These are phyloP conservation scores for Paralagenidium karlingii DNA, from an alignment of 352 stramenopile species.

Conservation along the genomic window DNA sequence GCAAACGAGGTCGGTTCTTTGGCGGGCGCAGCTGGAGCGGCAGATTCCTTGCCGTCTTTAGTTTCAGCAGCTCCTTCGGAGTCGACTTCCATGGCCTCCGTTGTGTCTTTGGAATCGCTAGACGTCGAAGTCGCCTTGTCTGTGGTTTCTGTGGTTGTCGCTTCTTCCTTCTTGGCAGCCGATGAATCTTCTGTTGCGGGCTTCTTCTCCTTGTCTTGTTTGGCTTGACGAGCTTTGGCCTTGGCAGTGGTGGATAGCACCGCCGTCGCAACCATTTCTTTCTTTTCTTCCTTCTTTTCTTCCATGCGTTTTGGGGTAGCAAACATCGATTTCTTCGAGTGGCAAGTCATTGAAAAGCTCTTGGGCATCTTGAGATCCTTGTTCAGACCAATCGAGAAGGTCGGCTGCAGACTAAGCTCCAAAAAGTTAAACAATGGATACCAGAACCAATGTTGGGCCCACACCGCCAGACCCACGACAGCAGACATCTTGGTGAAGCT, in stretches of 20 bases:
- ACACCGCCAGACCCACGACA: conserved; percentile 94
- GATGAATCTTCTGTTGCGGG: conserved; percentile 6
- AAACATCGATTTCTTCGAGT: conserved; percentile 93
- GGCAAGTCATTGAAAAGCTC: conserved; percentile 88
- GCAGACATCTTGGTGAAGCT: conserved; percentile 95
- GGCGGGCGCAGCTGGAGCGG: conserved; percentile 37
- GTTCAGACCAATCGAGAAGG: conserved; percentile 94
- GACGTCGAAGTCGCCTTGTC: conserved; percentile 7
- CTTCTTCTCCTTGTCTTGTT: conserved; percentile 84
- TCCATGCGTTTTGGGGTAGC: conserved; percentile 96
- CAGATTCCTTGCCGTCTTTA: conserved; percentile 22
- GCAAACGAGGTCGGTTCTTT: conserved; percentile 91
- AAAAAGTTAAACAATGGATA: conserved; percentile 99
- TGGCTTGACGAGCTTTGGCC: conserved; percentile 88
- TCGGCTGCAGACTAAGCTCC: conserved; percentile 94
- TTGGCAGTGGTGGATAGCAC: conserved; percentile 97
- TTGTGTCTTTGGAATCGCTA: no score
- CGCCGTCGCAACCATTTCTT: conserved; percentile 95
- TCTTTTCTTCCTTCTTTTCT: conserved; percentile 99
- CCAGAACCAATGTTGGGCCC: conserved; percentile 99
- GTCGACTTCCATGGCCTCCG: conserved; percentile 66
- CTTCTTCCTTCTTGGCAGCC: conserved; percentile 33
- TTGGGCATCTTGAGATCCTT: conserved; percentile 97
- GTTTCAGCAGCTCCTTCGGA: conserved; percentile 17
- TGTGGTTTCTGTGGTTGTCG: conserved; percentile 20